These are phyloP conservation scores for Dactylellina leptospora DNA, from an alignment of 2,329 filamentous ascomycete species.

Conservation along the genomic window DNA sequence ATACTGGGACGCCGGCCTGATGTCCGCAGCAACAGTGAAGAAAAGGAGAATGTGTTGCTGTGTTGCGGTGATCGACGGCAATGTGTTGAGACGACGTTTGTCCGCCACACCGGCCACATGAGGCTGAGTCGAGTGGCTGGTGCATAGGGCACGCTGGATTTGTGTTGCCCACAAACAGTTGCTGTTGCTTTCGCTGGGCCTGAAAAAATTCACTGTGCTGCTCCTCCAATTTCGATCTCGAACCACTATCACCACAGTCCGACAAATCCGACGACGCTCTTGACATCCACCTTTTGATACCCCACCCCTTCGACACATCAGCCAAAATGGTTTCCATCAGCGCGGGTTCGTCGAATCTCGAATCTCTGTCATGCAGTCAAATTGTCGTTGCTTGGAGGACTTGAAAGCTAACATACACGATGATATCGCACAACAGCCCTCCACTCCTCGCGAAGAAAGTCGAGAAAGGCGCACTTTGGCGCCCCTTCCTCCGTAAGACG, in stretches of 20 bases:
- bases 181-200: constrained; percentile 6
- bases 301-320: constrained; percentile 13
- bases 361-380: too few relatives aligned
- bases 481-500: constrained; percentile 94
- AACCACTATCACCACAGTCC: constrained; percentile 51
- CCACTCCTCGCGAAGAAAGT: constrained; percentile 93
- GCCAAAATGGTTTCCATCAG: constrained; percentile 49
- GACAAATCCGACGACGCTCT: constrained; percentile 55
- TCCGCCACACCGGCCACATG: not conserved
- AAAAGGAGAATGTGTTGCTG: constrained; percentile 2
- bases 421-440: constrained; percentile 64
- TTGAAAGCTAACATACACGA: constrained; percentile 22
- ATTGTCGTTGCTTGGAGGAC: too few relatives aligned
- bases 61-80: not conserved
- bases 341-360: constrained; percentile 39
- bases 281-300: constrained; percentile 21
- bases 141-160: constrained; percentile 2
- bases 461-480: constrained; percentile 97
- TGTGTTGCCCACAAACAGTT: constrained; percentile 34
- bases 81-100: constrained; percentile 6
- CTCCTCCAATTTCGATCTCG: constrained; percentile 22
- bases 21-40: too few relatives aligned
- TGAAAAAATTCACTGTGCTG: constrained; percentile 27
- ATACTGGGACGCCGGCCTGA: too few relatives aligned
- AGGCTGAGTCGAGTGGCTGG: constrained; percentile 2